Evolutionary conservation across 1,284 basidiomycete genomes (phyloP), one percentile per base, ranked within the genome.

Genomic region (Cutaneotrichosporon cyanovorans): DNA sequence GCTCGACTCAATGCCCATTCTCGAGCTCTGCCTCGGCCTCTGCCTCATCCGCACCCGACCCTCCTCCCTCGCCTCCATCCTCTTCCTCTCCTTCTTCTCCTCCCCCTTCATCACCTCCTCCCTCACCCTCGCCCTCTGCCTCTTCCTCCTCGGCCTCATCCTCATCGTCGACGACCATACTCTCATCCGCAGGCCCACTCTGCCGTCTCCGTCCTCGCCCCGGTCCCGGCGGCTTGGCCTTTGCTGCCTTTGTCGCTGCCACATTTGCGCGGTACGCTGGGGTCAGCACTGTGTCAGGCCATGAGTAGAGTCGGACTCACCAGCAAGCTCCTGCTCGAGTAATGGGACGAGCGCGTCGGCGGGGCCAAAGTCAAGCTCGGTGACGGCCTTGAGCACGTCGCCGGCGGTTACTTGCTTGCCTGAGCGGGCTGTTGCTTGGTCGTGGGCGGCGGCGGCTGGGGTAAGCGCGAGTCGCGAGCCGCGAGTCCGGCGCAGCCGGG

Each of bases 391-490:
- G 50, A 92, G 77, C 0, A 95, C 87, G 63, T 93, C 89, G 0
- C 85, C 81, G 0, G 87, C 87, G 3, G 84, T 84, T 42, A 93
- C 85, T 53, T 83, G 85, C 67, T 91, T 93, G 66, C 87, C 87
- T 48, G 86, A 84, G 53, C 88, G 84, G 5, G 80, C 80, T 15
- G 78, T 71, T 0, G 88, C 86, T n/a, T 87, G 80, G 57, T 92
- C 89, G 59, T 92, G 89, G 0, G 89, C 85, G 3, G 49, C 46
- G 7, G 49, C 52, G 28, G 53, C 51, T 50, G 37, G 5, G n/a
- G 46, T 50, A 21, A 56, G 47, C 32, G 15, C 8, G 11, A 16
- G 10, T 35, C n/a, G n/a, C 10, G 33, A n/a, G n/a, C n/a, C n/a
- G n/a, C n/a, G n/a, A n/a, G n/a, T n/a, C n/a, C n/a, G n/a, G n/a